Evolutionary conservation across 106 monocot species (phyloP).

Genomic region (Phalaenopsis equestris): DNA sequence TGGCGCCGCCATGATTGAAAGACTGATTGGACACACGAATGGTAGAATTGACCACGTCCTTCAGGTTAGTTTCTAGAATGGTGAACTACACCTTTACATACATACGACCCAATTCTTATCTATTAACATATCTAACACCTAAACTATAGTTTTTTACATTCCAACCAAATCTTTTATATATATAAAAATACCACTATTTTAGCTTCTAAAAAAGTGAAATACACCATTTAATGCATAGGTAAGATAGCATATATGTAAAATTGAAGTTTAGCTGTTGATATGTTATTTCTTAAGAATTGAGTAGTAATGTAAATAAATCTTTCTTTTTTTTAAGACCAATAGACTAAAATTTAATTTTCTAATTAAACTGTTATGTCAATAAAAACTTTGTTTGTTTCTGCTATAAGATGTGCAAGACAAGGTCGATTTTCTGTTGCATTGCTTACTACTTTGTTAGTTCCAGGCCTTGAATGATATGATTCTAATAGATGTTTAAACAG

Average conservation of each 20-base stretch:
- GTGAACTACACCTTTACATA: too few species aligned
- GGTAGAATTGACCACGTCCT: constrained; percentile 93
- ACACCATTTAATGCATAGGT: too few species aligned
- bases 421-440: not conserved
- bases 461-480: not conserved
- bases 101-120: too few species aligned
- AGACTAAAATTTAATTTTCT: not conserved
- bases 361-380: not conserved
- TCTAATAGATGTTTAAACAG: not conserved
- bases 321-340: not conserved
- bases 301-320: too few species aligned
- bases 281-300: too few species aligned
- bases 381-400: not conserved
- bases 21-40: constrained; percentile 57
- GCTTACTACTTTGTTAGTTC: not conserved
- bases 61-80: constrained; percentile 42
- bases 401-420: not conserved
- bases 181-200: too few species aligned
- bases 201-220: too few species aligned
- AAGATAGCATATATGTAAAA: too few species aligned
- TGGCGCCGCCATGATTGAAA: constrained; percentile 87
- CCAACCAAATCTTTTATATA: too few species aligned
- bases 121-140: not conserved
- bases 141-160: not conserved
- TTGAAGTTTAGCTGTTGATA: too few species aligned